Evolutionary conservation across 768 basidiomycete genomes (phyloP).

Genomic region (Naganishia randhawae): DNA sequence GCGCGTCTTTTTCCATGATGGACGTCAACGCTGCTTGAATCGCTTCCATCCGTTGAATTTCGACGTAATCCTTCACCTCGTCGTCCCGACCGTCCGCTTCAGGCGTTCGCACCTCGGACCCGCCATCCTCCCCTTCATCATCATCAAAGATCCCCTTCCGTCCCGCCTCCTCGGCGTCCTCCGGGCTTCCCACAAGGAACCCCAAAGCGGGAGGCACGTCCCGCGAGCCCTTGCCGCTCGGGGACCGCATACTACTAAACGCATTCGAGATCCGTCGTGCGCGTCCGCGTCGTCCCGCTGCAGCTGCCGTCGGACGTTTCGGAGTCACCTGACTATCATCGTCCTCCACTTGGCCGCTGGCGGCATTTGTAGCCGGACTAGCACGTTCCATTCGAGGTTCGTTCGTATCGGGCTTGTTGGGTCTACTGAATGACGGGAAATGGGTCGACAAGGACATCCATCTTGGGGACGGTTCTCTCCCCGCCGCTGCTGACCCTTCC

Average conservation of each 20-base stretch:
- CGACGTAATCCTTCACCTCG: conserved; percentile 57
- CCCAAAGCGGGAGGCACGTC: conserved; percentile 30
- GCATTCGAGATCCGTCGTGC: conserved; percentile 11
- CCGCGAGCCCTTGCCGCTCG: background rate
- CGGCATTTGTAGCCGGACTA: too few relatives aligned
- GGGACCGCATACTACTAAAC: conserved; percentile 12
- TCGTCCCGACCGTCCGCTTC: conserved; percentile 31
- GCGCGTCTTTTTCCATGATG: conserved; percentile 80
- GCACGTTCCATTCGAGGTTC: too few relatives aligned
- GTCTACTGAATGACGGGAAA: conserved; percentile 9
- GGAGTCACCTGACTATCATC: background rate
- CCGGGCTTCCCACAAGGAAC: conserved; percentile 35
- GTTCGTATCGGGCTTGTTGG: background rate
- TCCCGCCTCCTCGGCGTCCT: conserved; percentile 3
- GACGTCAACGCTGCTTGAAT: conserved; percentile 94
- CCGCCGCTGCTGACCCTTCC: background rate
- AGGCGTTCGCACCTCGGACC: conserved; percentile 19
- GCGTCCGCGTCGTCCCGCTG: background rate
- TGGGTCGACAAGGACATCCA: conserved; percentile 18
- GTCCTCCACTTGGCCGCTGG: too few relatives aligned
- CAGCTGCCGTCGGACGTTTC: conserved; percentile 7
- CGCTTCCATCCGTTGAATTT: conserved; percentile 85
- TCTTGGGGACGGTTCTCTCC: background rate
- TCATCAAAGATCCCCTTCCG: conserved; percentile 65
- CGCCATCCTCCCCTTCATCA: conserved; percentile 60